Conservation (phyloP, 805 yeast species). For the Starmerella bombi region DNA sequence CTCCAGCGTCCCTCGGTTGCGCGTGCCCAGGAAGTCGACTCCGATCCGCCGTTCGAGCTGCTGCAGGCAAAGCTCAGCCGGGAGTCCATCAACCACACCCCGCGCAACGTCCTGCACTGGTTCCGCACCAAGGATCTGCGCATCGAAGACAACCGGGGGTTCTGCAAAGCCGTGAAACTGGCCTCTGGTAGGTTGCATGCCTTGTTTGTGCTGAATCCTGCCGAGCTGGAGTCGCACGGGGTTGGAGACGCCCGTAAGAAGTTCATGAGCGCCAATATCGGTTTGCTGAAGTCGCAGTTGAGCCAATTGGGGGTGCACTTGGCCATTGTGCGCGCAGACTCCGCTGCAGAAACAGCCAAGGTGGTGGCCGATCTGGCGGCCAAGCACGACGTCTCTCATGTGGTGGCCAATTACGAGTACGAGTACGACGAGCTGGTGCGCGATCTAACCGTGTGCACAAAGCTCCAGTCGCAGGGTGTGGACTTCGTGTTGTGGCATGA, state of each 20-base stretch:
- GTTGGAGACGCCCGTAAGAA: slow-evolving; percentile 34
- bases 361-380: slow-evolving; percentile 21
- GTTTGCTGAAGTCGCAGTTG: slow-evolving; percentile 26
- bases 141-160: slow-evolving; percentile 33
- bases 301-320: slow-evolving; percentile 30
- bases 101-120: slow-evolving; percentile 31
- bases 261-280: slow-evolving; percentile 30
- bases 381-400: slow-evolving; percentile 22
- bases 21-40: slow-evolving; percentile 17
- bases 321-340: neutral
- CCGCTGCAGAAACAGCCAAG: slow-evolving; percentile 2
- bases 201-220: slow-evolving; percentile 33
- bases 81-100: neutral
- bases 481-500: slow-evolving; percentile 29
- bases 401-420: slow-evolving; percentile 32
- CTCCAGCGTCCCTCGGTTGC: slow-evolving; percentile 11
- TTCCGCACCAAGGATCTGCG: slow-evolving; percentile 36
- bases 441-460: slow-evolving; percentile 19
- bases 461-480: slow-evolving; percentile 17
- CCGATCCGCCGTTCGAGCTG: slow-evolving; percentile 11
- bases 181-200: slow-evolving; percentile 21
- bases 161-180: slow-evolving; percentile 29
- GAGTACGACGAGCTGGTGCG: slow-evolving; percentile 36
- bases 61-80: slow-evolving; percentile 3
- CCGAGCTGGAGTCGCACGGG: slow-evolving; percentile 33